Base-by-base conservation (phyloP, 768 basidiomycete genomes). In the Tricholoma bakamatsutake region DNA sequence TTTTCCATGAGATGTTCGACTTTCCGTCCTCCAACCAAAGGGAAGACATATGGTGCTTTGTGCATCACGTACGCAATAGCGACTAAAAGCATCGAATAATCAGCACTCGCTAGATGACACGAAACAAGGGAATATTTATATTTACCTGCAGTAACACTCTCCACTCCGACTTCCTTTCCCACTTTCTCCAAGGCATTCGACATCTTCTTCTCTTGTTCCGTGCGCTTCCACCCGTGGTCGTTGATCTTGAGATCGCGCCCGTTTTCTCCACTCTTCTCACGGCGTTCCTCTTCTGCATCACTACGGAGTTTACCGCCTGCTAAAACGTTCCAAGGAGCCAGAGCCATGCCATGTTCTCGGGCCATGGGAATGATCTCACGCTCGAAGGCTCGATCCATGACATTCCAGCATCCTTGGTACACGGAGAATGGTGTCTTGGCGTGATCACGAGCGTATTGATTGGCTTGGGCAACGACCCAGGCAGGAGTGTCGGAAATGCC, bases 51-150 rank as follows among this genome's bases (percentile, higher is more conserved):
- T 0, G 76, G 75, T 7, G 76, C 68, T 65, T 81, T 83, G 50
- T 80, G 78, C 66, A 82, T 65, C n/a, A 81, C 61, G 54, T 80
- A 80, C 8, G 79, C 78, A 56, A 82, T 75, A 6, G 78, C 78
- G 24, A 80, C 79, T 76, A 40, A 8, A 27, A 15, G 30, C 9
- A 6, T 40, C 5, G 17, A 40, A 10, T 40, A 18, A 18, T 40
- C n/a, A 40, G 40, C 17, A 9, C 18, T n/a, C n/a, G n/a, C n/a
- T 40, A 10, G 3, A 6, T 40, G 34, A 33, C 8, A 39, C 49
- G 40, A 56, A 43, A 39, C 34, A 35, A 27, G 21, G 49, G 11
- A 1, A 17, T 54, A 17, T 39, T 53, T 1, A 17, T 54, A 17
- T 39, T 53, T 56, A 79, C 79, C 76, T 27, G 81, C 68, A 5